Percentiles rank a stretch among this genome's conserved stretches.
phyloP scores from a whole-genome alignment of 495 filamentous ascomycete genomes.

The Lepidopterella palustris region DNA sequence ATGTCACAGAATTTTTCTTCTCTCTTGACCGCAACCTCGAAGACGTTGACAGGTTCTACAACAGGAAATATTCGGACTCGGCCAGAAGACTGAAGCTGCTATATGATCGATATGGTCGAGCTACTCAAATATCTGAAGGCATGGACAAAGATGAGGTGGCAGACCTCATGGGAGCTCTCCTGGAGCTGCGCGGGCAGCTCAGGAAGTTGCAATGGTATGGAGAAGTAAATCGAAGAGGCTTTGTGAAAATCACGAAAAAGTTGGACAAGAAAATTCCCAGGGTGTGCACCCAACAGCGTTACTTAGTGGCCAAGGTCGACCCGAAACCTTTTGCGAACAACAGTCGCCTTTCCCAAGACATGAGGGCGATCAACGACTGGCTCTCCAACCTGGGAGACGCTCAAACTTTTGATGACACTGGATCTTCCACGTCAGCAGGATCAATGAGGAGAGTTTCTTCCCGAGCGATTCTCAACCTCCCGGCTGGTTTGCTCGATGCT shows the following conservation, averaged over 20 bases:
- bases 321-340: conserved; percentile 79
- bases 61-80: conserved; percentile 82
- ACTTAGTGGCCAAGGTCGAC: conserved; percentile 82
- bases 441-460: conserved; percentile 66
- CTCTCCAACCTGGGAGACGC: conserved; percentile 71
- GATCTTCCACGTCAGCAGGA: conserved; percentile 61
- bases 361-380: conserved; percentile 84
- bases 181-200: conserved; percentile 79
- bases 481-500: conserved; percentile 56
- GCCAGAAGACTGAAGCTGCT: conserved; percentile 76
- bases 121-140: conserved; percentile 43
- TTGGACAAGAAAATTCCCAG: conserved; percentile 81
- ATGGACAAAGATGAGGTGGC: conserved; percentile 72
- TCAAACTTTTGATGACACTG: conserved; percentile 62
- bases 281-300: conserved; percentile 66
- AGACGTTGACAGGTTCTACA: conserved; percentile 90
- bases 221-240: conserved; percentile 90
- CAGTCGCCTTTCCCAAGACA: conserved; percentile 52
- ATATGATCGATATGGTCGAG: conserved; percentile 72
- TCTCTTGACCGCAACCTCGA: conserved; percentile 93
- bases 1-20: conserved; percentile 74
- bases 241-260: conserved; percentile 98
- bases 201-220: conserved; percentile 96
- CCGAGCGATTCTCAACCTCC: conserved; percentile 63
- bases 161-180: conserved; percentile 79